Evolutionary conservation across 306 rosid genomes (phyloP), one percentile per base, ranked within the genome.

Genomic region (Oemleria cerasiformis): DNA sequence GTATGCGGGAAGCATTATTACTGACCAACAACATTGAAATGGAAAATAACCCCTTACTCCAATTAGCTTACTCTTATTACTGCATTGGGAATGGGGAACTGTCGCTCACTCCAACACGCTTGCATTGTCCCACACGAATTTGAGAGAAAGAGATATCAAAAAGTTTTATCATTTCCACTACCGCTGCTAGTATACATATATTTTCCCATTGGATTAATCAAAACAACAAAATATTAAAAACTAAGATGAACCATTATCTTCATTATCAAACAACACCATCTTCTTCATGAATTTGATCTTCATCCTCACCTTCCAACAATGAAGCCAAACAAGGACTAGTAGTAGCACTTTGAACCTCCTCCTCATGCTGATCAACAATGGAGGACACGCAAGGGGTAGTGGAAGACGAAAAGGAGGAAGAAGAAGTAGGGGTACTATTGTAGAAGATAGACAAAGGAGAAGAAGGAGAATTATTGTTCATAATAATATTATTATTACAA

Each of bases 301-400:
- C n/a, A n/a, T n/a, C 78, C 23, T 75, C 81, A 54, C 50, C 76
- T 68, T 88, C 84, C 34, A 84, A 81, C 66, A 78, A 66, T 11
- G 81, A 85, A 76, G 96, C 80, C 14, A 88, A 76, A 73, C 64
- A 62, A 49, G 86, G 75, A 69, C 74, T 55, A 43, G 66, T n/a
- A 8, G 57, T 23, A 7, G 57, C 55, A 17, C 20, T 67, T 45
- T 73, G 77, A 41, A 65, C 77, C 44, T 81, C 78, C 12, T 78
- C 74, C 73, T 81, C 85, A 0, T 45, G 71, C 71, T 73, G n/a
- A n/a, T n/a, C 89, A 30, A 30, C 36, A 30, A 79, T 49, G 19
- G 82, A 92, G 1, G 83, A 79, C 16, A 75, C 72, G 62, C 79
- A 79, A 34, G 51, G 81, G 71, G 77, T 73, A 5, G 82, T 60